Conservation (phyloP, 139 green algal genomes). For the Chlorella vulgaris region DNA sequence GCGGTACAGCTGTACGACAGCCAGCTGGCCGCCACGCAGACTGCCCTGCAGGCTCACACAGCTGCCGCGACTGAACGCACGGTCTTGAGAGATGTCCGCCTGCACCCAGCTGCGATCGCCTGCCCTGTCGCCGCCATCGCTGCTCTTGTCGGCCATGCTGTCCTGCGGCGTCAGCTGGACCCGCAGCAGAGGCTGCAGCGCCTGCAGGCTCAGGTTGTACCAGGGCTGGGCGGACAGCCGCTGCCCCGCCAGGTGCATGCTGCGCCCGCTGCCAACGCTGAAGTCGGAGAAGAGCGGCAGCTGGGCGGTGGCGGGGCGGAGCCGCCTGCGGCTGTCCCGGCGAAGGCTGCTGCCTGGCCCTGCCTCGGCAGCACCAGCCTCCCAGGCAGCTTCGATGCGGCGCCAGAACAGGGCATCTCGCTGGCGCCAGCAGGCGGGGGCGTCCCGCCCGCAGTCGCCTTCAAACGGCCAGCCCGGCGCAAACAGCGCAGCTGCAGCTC, state of each 20-base stretch:
- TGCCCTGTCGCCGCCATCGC: neutral
- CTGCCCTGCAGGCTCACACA: neutral
- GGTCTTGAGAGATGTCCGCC: neutral
- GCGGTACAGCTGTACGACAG: neutral
- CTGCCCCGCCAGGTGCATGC: conserved; percentile 4
- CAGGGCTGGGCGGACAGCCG: neutral
- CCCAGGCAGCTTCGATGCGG: conserved; percentile 10
- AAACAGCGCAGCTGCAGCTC: conserved; percentile 45
- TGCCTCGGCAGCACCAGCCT: neutral
- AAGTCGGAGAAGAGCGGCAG: conserved; percentile 39
- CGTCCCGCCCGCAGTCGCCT: neutral
- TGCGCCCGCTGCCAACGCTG: conserved; percentile 9
- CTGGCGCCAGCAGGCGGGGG: conserved; percentile 24
- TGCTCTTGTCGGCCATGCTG: neutral
- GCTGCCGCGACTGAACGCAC: conserved; percentile 11
- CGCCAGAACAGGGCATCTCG: conserved; percentile 38
- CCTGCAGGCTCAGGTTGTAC: conserved; percentile 42
- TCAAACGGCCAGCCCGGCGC: conserved; percentile 43
- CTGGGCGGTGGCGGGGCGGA: neutral
- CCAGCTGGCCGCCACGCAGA: neutral
- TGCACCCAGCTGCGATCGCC: neutral
- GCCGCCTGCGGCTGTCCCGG: no score
- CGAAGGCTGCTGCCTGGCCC: no score
- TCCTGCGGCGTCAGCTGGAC: neutral
- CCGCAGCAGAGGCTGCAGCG: conserved; percentile 13